Percentiles rank a stretch among this genome's conserved stretches.
Conservation (phyloP, 768 basidiomycete species). For the Psilocybe azurescens region DNA sequence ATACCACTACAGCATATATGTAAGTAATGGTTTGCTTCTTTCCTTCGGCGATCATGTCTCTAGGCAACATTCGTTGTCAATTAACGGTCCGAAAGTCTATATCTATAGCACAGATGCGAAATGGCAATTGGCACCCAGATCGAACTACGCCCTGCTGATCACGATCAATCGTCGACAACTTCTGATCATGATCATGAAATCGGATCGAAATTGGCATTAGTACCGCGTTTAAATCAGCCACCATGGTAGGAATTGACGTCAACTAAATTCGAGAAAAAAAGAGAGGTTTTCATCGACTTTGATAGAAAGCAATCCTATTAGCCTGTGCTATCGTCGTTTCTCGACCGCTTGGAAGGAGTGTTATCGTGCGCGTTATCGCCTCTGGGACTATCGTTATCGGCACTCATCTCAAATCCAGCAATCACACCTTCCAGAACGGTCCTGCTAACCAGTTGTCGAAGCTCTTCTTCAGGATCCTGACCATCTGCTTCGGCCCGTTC, state of each 20-base stretch:
- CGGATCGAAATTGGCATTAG: constrained; percentile 28
- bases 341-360: constrained; percentile 39
- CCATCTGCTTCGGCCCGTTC: constrained; percentile 57
- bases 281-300: neutral
- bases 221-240: constrained; percentile 17
- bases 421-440: constrained; percentile 72
- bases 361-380: constrained; percentile 25
- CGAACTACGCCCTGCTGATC: constrained; percentile 29
- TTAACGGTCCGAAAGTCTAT: constrained; percentile 7
- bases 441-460: constrained; percentile 63
- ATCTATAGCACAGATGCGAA: constrained; percentile 17
- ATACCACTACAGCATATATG: neutral
- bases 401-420: constrained; percentile 59
- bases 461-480: constrained; percentile 68
- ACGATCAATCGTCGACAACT: constrained; percentile 32
- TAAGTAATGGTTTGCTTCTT: neutral
- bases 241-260: constrained; percentile 11
- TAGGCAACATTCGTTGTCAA: neutral
- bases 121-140: constrained; percentile 29
- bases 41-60: neutral
- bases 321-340: constrained; percentile 29
- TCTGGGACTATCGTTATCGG: constrained; percentile 23
- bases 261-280: neutral
- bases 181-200: constrained; percentile 40
- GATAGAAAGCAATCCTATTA: constrained; percentile 1